These are phyloP conservation scores for Pseudopithomyces maydicus DNA, from an alignment of 2,329 filamentous ascomycete species.

Conservation along the genomic window DNA sequence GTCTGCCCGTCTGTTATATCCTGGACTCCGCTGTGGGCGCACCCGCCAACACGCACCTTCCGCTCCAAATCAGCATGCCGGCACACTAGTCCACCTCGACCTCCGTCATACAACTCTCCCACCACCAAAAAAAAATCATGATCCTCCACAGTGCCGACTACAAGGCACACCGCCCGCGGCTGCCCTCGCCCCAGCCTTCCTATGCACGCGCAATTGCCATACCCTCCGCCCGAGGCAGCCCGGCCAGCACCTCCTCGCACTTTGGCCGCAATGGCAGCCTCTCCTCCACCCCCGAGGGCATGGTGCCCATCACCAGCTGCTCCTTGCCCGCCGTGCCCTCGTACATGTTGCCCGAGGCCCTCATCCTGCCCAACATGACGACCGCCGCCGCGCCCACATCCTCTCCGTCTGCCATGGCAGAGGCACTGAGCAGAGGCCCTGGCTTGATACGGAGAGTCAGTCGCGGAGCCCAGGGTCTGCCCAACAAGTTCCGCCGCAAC, in stretches of 20 bases:
- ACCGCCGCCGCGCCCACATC: slow-evolving; percentile 47
- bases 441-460: slow-evolving; percentile 84
- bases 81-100: slow-evolving; percentile 1
- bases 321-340: slow-evolving; percentile 50
- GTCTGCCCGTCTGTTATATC: slow-evolving; percentile 28
- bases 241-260: slow-evolving; percentile 42
- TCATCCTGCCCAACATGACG: slow-evolving; percentile 60
- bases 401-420: slow-evolving; percentile 64
- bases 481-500: slow-evolving; percentile 73
- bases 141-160: slow-evolving; percentile 36
- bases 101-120: slow-evolving; percentile 4
- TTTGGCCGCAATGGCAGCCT: slow-evolving; percentile 66
- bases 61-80: slow-evolving; percentile 16
- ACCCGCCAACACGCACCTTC: neutral
- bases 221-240: slow-evolving; percentile 47
- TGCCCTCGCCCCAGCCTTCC: slow-evolving; percentile 41
- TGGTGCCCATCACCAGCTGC: slow-evolving; percentile 61
- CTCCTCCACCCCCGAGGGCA: slow-evolving; percentile 69
- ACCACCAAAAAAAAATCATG: slow-evolving; percentile 21
- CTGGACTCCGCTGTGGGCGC: slow-evolving; percentile 2
- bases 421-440: slow-evolving; percentile 65
- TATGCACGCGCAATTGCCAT: slow-evolving; percentile 43
- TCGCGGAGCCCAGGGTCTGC: slow-evolving; percentile 74
- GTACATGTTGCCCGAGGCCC: slow-evolving; percentile 76
- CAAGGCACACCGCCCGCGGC: slow-evolving; percentile 25